Base-by-base conservation (phyloP, 2,329 filamentous ascomycete species). In the Trichoderma afroharzianum region DNA sequence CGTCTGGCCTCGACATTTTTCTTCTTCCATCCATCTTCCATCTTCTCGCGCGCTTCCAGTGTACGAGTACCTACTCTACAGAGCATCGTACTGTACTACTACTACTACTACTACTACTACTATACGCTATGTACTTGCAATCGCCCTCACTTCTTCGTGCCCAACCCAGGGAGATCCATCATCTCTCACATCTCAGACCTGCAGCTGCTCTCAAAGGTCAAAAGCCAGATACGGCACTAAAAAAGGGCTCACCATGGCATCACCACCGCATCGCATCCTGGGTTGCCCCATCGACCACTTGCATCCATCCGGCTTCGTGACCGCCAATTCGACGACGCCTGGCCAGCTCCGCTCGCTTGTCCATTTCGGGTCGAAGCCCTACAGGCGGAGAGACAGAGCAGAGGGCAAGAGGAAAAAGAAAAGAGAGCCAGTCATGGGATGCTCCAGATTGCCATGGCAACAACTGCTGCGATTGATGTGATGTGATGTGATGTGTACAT, bases 321-420 rank as follows among this genome's bases (percentile, higher is more conserved):
- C 70, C 70, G 70, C 70, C 70, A 62, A 71, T 71, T 71, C 63
- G 70, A 68, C 53, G 57, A 63, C 26, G 43, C 43, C 63, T 36
- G 43, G 30, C 50, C 32, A 21, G 28, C 63, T 68, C 70, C 70
- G 55, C 70, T 53, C 63, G 55, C 62, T 71, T 61, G 53, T 58
- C 57, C 39, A 32, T 28, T 53, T 62, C 43, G 15, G 66, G 59
- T 12, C 3, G 32, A 53, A 53, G 57, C 66, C 66, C 66, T 68
- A 68, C 66, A 59, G 36, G 36, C 66, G 55, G 55, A 50, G 66
- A 47, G 66, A 47, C 15, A 67, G 9, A 50, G 39, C 33, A 58
- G 26, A 11, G 14, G 12, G 9, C 5, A 32, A 14, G 32, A 30
- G 21, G 2, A 59, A 59, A 21, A 32, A 28, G n/a, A 33, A 33